phyloP scores from a whole-genome alignment of 345 rosid genomes.

The Carallia pectinifolia region DNA sequence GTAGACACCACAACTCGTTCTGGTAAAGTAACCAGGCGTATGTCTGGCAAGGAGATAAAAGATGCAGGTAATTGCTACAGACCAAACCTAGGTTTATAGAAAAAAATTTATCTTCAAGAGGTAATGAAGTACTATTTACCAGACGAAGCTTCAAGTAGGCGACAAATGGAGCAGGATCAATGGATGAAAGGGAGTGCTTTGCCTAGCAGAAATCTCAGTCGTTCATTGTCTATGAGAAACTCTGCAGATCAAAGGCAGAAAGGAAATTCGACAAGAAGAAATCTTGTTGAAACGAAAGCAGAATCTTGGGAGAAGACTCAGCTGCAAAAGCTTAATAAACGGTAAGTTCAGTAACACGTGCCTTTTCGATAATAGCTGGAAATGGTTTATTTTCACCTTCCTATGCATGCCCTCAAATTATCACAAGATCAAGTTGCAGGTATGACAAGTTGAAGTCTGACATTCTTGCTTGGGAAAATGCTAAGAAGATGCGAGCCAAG shows the following conservation, averaged over 20 bases:
- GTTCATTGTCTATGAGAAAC: slow-evolving; percentile 24
- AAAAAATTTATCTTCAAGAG: background rate
- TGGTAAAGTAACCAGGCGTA: slow-evolving; percentile 10
- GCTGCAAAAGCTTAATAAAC: slow-evolving; percentile 43
- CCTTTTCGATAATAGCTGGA: background rate
- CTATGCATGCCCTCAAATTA: background rate
- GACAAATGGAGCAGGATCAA: slow-evolving; percentile 7
- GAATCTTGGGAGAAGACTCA: slow-evolving; percentile 71
- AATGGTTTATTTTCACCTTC: background rate
- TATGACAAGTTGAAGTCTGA: slow-evolving; percentile 54
- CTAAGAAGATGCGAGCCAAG: slow-evolving; percentile 56
- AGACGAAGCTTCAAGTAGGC: slow-evolving; percentile 39
- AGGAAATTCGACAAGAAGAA: slow-evolving; percentile 18
- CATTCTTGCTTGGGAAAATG: slow-evolving; percentile 65
- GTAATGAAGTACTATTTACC: background rate
- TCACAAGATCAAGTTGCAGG: slow-evolving; percentile 39
- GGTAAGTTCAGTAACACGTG: slow-evolving; percentile 29
- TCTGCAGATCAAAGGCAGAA: slow-evolving; percentile 17
- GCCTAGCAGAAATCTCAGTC: slow-evolving; percentile 19
- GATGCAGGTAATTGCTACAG: slow-evolving; percentile 12
- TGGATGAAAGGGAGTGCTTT: slow-evolving; percentile 17
- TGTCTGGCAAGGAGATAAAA: slow-evolving; percentile 29
- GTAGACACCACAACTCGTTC: slow-evolving; percentile 13
- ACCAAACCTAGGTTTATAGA: background rate
- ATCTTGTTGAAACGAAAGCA: slow-evolving; percentile 32